A percentile compares a stretch with the other conserved stretches of the same genome.
These are phyloP conservation scores for Ehretia macrophylla DNA, from an alignment of 257 asterid species.

Conservation along the genomic window DNA sequence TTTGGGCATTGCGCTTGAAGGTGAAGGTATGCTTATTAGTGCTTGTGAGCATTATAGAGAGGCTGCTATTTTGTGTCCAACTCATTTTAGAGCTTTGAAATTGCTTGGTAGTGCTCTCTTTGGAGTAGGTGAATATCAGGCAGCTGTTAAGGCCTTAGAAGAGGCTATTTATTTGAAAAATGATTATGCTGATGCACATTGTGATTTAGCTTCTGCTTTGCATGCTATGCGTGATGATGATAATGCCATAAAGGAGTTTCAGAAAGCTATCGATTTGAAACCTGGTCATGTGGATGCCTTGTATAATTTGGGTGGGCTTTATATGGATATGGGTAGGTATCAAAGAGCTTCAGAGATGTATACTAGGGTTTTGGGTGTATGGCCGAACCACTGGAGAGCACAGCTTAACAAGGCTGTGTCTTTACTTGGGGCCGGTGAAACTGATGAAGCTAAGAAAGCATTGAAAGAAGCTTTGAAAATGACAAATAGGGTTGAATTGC, in stretches of 20 bases:
- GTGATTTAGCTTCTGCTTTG: conserved; percentile 96
- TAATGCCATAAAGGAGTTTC: conserved; percentile 96
- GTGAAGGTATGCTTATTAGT: conserved; percentile 93
- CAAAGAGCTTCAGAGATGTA: conserved; percentile 99
- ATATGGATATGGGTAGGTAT: conserved; percentile 98
- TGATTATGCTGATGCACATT: conserved; percentile 96
- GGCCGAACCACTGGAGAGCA: conserved; percentile 98
- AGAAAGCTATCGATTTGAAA: conserved; percentile 93
- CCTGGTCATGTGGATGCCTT: conserved; percentile 97
- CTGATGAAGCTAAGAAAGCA: conserved; percentile 94
- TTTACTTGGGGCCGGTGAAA: conserved; percentile 89
- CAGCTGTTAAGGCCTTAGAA: conserved; percentile 97
- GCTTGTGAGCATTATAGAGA: conserved; percentile 99
- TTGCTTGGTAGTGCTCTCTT: conserved; percentile 96
- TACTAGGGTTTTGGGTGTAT: conserved; percentile 82
- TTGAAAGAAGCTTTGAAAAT: conserved; percentile 91
- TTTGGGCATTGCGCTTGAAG: conserved; percentile 91
- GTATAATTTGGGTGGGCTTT: conserved; percentile 88
- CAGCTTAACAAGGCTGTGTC: conserved; percentile 94
- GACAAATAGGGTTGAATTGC: conserved; percentile 93
- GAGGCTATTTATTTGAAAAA: conserved; percentile 95
- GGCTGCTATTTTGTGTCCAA: conserved; percentile 96
- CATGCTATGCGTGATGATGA: conserved; percentile 97
- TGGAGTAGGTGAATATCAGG: conserved; percentile 97
- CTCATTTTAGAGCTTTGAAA: conserved; percentile 95